These are phyloP conservation scores for Violaceomyces palustris DNA, from an alignment of 1,284 basidiomycete genomes.

Conservation along the genomic window DNA sequence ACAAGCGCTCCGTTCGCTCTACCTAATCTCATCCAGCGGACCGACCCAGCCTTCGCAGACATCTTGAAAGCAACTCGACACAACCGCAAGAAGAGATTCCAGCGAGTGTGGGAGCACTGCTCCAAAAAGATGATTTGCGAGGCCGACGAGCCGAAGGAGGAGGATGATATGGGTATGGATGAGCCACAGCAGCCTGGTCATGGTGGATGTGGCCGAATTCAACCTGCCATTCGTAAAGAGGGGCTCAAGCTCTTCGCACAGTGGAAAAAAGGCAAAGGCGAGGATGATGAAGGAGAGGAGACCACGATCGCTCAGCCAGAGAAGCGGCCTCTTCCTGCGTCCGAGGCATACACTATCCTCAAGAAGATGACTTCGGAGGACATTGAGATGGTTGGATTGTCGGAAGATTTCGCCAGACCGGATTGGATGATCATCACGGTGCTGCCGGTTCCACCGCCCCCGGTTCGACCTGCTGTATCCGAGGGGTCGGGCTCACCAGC, in stretches of 20 bases:
- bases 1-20: no score
- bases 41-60: conserved; percentile 47
- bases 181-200: conserved; percentile 61
- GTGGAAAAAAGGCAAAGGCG: conserved; percentile 86
- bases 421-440: conserved; percentile 99
- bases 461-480: conserved; percentile 93
- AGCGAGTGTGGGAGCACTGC: conserved; percentile 51
- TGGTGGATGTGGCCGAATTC: conserved; percentile 88
- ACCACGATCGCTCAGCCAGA: conserved; percentile 71
- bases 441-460: conserved; percentile 93
- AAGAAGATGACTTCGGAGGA: conserved; percentile 75
- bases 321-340: conserved; percentile 78
- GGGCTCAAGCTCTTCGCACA: conserved; percentile 93
- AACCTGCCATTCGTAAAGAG: conserved; percentile 89
- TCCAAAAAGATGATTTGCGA: conserved; percentile 57
- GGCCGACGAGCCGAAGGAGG: conserved; percentile 59
- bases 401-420: conserved; percentile 90
- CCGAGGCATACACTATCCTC: conserved; percentile 67
- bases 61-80: conserved; percentile 41
- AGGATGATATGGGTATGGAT: conserved; percentile 45
- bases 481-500: conserved; percentile 94
- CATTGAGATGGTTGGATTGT: conserved; percentile 84
- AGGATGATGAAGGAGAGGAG: conserved; percentile 64
- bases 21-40: conserved; percentile 10
- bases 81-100: conserved; percentile 46